Percentiles rank a stretch among this genome's conserved stretches.
phyloP scores from a whole-genome alignment of 2,329 filamentous ascomycete genomes.

The Colletotrichum lupini region DNA sequence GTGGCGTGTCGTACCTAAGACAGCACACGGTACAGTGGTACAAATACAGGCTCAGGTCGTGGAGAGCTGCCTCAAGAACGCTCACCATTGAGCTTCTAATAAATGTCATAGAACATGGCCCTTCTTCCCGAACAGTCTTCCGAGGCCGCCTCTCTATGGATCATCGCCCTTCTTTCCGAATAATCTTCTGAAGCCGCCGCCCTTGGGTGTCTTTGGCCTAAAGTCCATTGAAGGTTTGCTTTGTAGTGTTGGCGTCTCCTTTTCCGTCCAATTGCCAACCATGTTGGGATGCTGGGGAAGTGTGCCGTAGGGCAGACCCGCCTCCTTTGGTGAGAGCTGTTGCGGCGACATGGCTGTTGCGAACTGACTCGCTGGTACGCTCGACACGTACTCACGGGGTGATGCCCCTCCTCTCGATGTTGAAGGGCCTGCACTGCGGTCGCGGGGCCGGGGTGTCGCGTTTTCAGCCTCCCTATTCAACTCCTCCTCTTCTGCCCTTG shows the following conservation, averaged over 20 bases:
- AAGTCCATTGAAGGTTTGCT: constrained; percentile 38
- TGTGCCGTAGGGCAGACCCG: constrained; percentile 29
- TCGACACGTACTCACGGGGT: constrained; percentile 21
- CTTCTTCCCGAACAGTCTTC: constrained; percentile 51
- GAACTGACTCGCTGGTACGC: constrained; percentile 31
- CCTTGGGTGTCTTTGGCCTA: constrained; percentile 47
- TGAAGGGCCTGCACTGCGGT: constrained; percentile 26
- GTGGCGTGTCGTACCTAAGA: constrained; percentile 4
- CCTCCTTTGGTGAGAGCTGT: constrained; percentile 27
- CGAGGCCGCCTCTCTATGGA: constrained; percentile 49
- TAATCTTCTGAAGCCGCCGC: constrained; percentile 50
- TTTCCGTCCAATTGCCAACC: constrained; percentile 18
- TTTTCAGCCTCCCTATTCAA: constrained; percentile 26
- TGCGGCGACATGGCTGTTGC: constrained; percentile 29
- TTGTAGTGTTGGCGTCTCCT: constrained; percentile 35
- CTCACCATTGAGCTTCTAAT: not conserved
- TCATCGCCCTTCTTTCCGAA: constrained; percentile 48
- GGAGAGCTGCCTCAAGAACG: not conserved
- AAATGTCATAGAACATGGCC: constrained; percentile 22
- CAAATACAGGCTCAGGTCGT: constrained; percentile 2
- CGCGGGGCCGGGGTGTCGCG: constrained; percentile 15
- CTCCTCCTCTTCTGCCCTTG: constrained; percentile 17
- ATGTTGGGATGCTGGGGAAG: constrained; percentile 34
- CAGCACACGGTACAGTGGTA: not conserved
- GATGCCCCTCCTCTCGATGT: constrained; percentile 12